These are phyloP conservation scores for Leccinellum luteum DNA, from an alignment of 768 basidiomycete species.

Conservation along the genomic window DNA sequence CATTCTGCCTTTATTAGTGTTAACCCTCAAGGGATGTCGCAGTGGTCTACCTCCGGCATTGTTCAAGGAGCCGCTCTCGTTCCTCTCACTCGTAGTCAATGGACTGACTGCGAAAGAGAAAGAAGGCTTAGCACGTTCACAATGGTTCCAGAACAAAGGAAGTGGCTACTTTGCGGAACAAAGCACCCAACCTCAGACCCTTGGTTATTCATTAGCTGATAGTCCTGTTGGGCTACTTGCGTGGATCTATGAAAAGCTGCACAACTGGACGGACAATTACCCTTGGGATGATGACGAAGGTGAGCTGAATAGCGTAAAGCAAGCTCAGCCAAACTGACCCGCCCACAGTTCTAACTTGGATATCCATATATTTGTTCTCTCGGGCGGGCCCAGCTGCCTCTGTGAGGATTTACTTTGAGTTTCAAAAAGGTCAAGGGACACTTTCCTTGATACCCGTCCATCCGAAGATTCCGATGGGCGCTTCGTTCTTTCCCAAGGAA, in stretches of 20 bases:
- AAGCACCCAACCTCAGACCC: constrained; percentile 48
- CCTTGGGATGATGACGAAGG: constrained; percentile 60
- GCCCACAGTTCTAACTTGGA: constrained; percentile 53
- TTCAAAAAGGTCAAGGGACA: background rate
- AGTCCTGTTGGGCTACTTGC: constrained; percentile 54
- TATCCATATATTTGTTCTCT: constrained; percentile 60
- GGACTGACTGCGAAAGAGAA: constrained; percentile 30
- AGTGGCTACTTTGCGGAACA: constrained; percentile 34
- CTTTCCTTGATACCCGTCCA: fast-evolving
- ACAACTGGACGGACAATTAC: constrained; percentile 50
- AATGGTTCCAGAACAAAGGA: constrained; percentile 22
- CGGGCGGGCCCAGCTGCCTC: constrained; percentile 57
- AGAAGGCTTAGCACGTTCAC: constrained; percentile 17
- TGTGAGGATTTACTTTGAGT: constrained; percentile 58
- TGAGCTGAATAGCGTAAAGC: constrained; percentile 7
- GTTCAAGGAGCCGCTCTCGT: constrained; percentile 27
- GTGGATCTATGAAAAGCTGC: constrained; percentile 55
- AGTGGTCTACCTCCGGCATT: constrained; percentile 25
- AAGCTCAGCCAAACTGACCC: background rate
- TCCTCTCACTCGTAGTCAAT: constrained; percentile 25
- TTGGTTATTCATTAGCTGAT: constrained; percentile 54
- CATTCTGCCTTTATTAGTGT: background rate
- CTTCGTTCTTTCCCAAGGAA: constrained; percentile 54
- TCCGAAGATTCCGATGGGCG: constrained; percentile 43
- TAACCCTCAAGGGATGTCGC: background rate